Conservation (phyloP, 805 yeast genomes). For the Metahyphopichia silvanorum region DNA sequence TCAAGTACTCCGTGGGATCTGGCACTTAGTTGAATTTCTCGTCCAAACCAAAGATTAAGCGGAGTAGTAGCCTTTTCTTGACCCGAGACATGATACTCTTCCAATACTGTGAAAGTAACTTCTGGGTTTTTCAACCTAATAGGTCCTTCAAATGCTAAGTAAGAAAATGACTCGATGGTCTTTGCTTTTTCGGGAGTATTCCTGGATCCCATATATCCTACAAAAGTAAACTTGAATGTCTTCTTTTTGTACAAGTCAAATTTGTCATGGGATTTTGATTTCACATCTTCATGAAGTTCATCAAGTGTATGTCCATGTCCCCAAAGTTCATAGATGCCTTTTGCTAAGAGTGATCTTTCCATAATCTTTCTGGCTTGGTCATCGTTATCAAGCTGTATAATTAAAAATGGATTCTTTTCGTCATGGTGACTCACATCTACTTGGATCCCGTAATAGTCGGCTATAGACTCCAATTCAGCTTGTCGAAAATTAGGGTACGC, state of each 20-base stretch:
- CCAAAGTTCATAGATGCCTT: conserved; percentile 83
- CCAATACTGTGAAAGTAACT: conserved; percentile 65
- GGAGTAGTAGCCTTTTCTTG: conserved; percentile 50
- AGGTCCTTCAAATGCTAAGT: conserved; percentile 70
- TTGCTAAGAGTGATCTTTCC: conserved; percentile 63
- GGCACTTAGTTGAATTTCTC: conserved; percentile 61
- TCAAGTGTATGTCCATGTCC: conserved; percentile 61
- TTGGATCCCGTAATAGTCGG: conserved; percentile 53
- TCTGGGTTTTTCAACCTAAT: conserved; percentile 78
- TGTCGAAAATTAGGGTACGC: conserved; percentile 72
- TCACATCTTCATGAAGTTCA: conserved; percentile 53
- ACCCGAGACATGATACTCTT: conserved; percentile 57
- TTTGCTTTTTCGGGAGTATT: conserved; percentile 48
- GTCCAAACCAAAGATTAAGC: conserved; percentile 65
- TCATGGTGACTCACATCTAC: conserved; percentile 61
- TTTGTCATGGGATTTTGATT: conserved; percentile 25
- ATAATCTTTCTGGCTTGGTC: conserved; percentile 63
- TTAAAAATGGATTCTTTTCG: conserved; percentile 64
- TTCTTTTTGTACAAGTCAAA: conserved; percentile 35
- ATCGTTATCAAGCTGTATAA: conserved; percentile 64
- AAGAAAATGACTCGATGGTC: conserved; percentile 69
- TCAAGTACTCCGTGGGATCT: conserved; percentile 67
- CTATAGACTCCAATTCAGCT: conserved; percentile 84
- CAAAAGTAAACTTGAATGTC: conserved; percentile 75
- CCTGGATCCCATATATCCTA: conserved; percentile 70